Percentiles rank a stretch among this genome's conserved stretches.
phyloP scores from a whole-genome alignment of 208 protist genomes.

The Crithidia mellificae region DNA sequence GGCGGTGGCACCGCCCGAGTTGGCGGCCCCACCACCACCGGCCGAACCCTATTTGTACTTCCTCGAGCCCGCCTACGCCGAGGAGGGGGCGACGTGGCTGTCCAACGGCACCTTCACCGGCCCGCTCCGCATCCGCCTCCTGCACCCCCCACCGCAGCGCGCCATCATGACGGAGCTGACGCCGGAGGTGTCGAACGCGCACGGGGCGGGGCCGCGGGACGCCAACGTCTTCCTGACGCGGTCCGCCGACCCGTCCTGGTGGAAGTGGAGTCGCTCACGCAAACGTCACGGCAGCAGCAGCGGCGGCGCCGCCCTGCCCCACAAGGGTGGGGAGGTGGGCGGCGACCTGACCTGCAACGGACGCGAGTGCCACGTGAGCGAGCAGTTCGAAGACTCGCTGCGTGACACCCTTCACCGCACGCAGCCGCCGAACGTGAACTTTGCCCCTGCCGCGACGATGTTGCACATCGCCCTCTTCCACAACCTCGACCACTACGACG shows the following conservation, averaged over 20 bases:
- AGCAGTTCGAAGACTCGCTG: conserved; percentile 22
- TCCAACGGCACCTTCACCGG: conserved; percentile 7
- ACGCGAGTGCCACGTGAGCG: conserved; percentile 7
- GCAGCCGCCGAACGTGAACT: conserved; percentile 11
- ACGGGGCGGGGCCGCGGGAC: not conserved
- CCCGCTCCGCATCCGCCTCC: conserved; percentile 20
- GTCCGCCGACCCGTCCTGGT: not conserved
- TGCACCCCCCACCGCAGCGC: conserved; percentile 14
- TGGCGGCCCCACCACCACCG: not conserved
- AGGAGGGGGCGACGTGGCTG: conserved; percentile 11
- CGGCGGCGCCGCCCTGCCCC: not conserved
- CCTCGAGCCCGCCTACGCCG: conserved; percentile 11
- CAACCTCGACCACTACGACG: conserved; percentile 37
- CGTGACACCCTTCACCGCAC: conserved; percentile 29
- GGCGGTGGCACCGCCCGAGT: not conserved
- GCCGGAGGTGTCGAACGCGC: not conserved
- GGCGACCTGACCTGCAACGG: not conserved
- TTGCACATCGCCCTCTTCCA: conserved; percentile 42
- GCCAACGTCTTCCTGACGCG: conserved; percentile 9
- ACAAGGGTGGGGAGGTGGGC: not conserved
- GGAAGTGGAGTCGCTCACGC: not conserved
- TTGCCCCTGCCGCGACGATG: conserved; percentile 35
- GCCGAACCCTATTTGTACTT: conserved; percentile 17
- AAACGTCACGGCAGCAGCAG: not conserved
- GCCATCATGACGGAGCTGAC: not conserved